Percentiles rank a stretch among this genome's conserved stretches.
phyloP scores from a whole-genome alignment of 495 filamentous ascomycete species.

The Penicillium arizonense region DNA sequence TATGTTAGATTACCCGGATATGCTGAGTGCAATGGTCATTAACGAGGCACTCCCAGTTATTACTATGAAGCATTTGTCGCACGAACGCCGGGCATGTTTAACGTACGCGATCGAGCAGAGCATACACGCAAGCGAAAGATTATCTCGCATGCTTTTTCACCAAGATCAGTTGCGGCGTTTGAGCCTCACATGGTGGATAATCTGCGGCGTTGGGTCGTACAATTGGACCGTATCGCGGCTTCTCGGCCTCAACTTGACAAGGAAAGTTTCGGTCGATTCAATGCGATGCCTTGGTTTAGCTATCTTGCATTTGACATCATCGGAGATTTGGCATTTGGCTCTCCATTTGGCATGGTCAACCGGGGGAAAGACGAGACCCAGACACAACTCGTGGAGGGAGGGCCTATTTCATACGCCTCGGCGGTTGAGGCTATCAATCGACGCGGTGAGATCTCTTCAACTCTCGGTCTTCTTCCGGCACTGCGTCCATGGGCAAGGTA shows the following conservation, averaged over 20 bases:
- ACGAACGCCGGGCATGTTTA: slow-evolving; percentile 76
- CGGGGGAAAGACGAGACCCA: slow-evolving; percentile 48
- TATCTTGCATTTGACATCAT: slow-evolving; percentile 70
- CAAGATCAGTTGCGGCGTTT: slow-evolving; percentile 69
- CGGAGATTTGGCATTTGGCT: slow-evolving; percentile 34
- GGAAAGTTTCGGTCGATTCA: slow-evolving; percentile 49
- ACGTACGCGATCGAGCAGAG: slow-evolving; percentile 69
- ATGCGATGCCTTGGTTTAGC: slow-evolving; percentile 81
- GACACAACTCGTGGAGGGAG: slow-evolving; percentile 27
- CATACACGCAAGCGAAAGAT: slow-evolving; percentile 81
- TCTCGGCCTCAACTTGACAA: slow-evolving; percentile 5
- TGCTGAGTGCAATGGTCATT: background rate
- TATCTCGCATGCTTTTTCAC: slow-evolving; percentile 72
- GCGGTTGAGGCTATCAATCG: slow-evolving; percentile 40
- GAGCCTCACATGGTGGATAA: slow-evolving; percentile 76
- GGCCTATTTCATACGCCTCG: slow-evolving; percentile 29
- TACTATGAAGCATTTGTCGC: slow-evolving; percentile 85
- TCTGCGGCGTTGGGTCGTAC: slow-evolving; percentile 60
- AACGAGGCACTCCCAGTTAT: slow-evolving; percentile 34
- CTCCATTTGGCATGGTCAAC: slow-evolving; percentile 41
- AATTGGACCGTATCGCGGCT: slow-evolving; percentile 58
- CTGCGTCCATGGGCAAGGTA: slow-evolving; percentile 37
- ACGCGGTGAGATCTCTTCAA: slow-evolving; percentile 37
- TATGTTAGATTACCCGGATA: slow-evolving; percentile 10
- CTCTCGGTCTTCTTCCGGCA: slow-evolving; percentile 33